Base-by-base conservation (phyloP, 768 basidiomycete genomes). In the Sporobolomyces phaffii region DNA sequence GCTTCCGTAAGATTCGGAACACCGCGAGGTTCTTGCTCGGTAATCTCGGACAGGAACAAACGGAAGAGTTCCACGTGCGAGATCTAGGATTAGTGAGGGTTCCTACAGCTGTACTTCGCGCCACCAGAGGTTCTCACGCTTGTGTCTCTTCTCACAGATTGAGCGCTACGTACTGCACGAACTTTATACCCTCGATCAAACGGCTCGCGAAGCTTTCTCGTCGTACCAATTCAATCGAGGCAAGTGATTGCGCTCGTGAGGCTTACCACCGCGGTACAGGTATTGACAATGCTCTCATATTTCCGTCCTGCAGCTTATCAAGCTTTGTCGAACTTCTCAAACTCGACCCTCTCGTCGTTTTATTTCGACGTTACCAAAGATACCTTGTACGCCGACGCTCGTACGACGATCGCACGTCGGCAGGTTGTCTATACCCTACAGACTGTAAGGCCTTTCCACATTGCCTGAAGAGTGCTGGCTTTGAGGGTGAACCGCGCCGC, bases 311-410 rank as follows among this genome's bases (percentile, higher is more conserved):
- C 67, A 94, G 91, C 90, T 41, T 82, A 89, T 72, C 84, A 81
- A 60, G 80, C 87, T 13, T 77, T 94, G 17, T 83, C 82, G 43
- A 84, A 86, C 69, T 97, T 96, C 70, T 83, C 86, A 33, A 91
- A 90, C 73, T 82, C 85, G 64, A 89, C 88, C 0, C 81, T 97
- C 26, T 97, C 94, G 0, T 87, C 91, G 0, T 79, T 94, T 36
- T 98, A 97, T 78, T 90, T 97, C 69, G 91, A 93, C 74, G 85
- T 89, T 53, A 89, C 85, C 38, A 96, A 96, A 58, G 94, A 98
- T 77, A 82, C 83, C 49, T 79, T 99, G 14, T 97, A 99, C 74
- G 89, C 90, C 38, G 82, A 89, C 72, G 75, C 79, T 13, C 60
- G 78, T 3, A 72, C 80, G 26, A 83, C 83, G 64, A 72, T 77